These are phyloP conservation scores for Thelonectria discophora DNA, from an alignment of 2,329 filamentous ascomycete genomes.

Conservation along the genomic window DNA sequence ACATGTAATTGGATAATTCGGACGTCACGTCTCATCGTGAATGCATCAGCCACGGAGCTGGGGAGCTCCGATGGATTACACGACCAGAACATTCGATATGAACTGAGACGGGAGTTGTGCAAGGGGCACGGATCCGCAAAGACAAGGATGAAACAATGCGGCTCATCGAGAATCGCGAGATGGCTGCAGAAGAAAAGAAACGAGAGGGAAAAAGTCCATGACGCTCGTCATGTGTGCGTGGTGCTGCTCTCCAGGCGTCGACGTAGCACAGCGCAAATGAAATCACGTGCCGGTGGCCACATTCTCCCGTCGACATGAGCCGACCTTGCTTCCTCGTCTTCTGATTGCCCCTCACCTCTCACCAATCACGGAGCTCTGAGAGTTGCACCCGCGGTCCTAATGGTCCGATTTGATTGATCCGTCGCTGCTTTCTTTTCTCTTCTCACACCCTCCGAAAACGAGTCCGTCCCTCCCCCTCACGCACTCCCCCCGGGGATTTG, in stretches of 20 bases:
- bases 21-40: not conserved
- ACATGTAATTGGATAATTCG: not conserved
- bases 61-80: not conserved
- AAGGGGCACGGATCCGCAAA: not conserved
- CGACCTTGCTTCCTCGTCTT: slow-evolving; percentile 20
- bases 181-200: not conserved
- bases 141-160: not conserved
- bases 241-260: not conserved
- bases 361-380: slow-evolving; percentile 44
- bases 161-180: not conserved
- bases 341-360: slow-evolving; percentile 42
- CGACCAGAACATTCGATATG: not conserved
- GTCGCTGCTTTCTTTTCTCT: slow-evolving; percentile 33
- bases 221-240: not conserved
- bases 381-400: slow-evolving; percentile 30
- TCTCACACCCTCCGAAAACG: slow-evolving; percentile 19
- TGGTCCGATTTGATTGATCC: slow-evolving; percentile 40
- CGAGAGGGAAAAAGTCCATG: slow-evolving; percentile 1
- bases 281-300: slow-evolving; percentile 41
- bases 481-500: slow-evolving; percentile 15
- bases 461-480: slow-evolving; percentile 7
- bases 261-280: slow-evolving; percentile 23
- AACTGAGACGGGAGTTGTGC: not conserved
- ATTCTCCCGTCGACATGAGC: slow-evolving; percentile 29
- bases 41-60: not conserved